These are phyloP conservation scores for Alternaria sp. DNA, from an alignment of 2,329 filamentous ascomycete genomes.

Conservation along the genomic window DNA sequence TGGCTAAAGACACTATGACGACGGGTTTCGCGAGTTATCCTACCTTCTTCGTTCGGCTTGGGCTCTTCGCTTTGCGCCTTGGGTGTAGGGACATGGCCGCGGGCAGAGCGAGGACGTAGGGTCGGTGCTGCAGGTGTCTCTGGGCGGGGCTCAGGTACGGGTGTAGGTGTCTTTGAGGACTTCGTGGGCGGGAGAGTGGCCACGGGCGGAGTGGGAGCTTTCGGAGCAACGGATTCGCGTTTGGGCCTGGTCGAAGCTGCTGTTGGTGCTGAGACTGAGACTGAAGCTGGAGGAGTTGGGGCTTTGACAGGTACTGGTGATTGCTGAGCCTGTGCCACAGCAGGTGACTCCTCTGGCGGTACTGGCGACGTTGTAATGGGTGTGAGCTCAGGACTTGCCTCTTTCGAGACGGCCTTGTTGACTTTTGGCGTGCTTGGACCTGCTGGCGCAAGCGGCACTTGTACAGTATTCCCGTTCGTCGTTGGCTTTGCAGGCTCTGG, in stretches of 20 bases:
- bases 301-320: slow-evolving; percentile 5
- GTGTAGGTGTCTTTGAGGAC: slow-evolving; percentile 25
- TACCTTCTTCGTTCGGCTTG: slow-evolving; percentile 46
- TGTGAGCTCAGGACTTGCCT: slow-evolving; percentile 23
- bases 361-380: slow-evolving; percentile 23
- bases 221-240: slow-evolving; percentile 41
- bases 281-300: slow-evolving; percentile 15
- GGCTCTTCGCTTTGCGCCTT: slow-evolving; percentile 60
- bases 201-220: slow-evolving; percentile 31
- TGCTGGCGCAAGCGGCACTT: slow-evolving; percentile 55
- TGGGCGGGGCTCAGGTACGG: slow-evolving; percentile 20
- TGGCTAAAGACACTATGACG: slow-evolving; percentile 56
- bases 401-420: slow-evolving; percentile 16
- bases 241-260: slow-evolving; percentile 45
- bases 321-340: slow-evolving; percentile 2
- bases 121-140: slow-evolving; percentile 19
- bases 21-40: slow-evolving; percentile 48
- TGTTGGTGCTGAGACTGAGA: slow-evolving; percentile 20
- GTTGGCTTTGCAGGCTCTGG: slow-evolving; percentile 28
- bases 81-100: slow-evolving; percentile 45
- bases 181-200: slow-evolving; percentile 21
- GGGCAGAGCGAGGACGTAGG: slow-evolving; percentile 48
- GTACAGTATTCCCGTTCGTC: slow-evolving; percentile 28
- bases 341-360: slow-evolving; percentile 20
- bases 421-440: slow-evolving; percentile 44